These are phyloP conservation scores for Claviceps maximensis DNA, from an alignment of 2,329 filamentous ascomycete genomes.

Conservation along the genomic window DNA sequence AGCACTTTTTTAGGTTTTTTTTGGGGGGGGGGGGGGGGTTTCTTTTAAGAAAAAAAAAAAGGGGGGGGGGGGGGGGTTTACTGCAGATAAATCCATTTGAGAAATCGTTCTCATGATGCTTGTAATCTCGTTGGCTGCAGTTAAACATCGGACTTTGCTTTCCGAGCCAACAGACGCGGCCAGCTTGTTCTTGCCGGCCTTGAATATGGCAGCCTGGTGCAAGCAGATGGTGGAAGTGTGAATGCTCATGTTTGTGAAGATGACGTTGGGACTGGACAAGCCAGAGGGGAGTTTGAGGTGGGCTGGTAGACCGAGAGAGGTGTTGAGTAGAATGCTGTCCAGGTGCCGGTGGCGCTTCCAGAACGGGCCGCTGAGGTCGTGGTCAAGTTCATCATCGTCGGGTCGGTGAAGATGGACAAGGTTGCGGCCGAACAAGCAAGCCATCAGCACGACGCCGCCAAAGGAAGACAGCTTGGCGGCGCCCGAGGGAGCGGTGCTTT, in stretches of 20 bases:
- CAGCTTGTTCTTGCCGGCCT: slow-evolving; percentile 78
- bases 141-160: slow-evolving; percentile 86
- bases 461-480: slow-evolving; percentile 63
- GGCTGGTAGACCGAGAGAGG: slow-evolving; percentile 67
- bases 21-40: too few relatives aligned
- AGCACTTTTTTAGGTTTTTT: too few relatives aligned
- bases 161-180: slow-evolving; percentile 68
- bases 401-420: slow-evolving; percentile 83
- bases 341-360: slow-evolving; percentile 87
- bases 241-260: slow-evolving; percentile 94
- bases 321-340: slow-evolving; percentile 84
- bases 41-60: neutral
- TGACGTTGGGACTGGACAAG: slow-evolving; percentile 65
- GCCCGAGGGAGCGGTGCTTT: slow-evolving; percentile 59
- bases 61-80: slow-evolving; percentile 24
- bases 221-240: slow-evolving; percentile 93
- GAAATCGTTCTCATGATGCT: slow-evolving; percentile 93
- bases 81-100: slow-evolving; percentile 70
- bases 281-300: slow-evolving; percentile 68
- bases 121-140: slow-evolving; percentile 84
- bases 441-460: slow-evolving; percentile 69
- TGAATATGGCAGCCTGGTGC: slow-evolving; percentile 97
- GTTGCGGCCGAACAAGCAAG: slow-evolving; percentile 84
- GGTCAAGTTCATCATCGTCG: slow-evolving; percentile 64
- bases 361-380: slow-evolving; percentile 83